Base-by-base conservation (phyloP, 192 early-diverging fungal species). In the Thoreauomyces humboldtii region DNA sequence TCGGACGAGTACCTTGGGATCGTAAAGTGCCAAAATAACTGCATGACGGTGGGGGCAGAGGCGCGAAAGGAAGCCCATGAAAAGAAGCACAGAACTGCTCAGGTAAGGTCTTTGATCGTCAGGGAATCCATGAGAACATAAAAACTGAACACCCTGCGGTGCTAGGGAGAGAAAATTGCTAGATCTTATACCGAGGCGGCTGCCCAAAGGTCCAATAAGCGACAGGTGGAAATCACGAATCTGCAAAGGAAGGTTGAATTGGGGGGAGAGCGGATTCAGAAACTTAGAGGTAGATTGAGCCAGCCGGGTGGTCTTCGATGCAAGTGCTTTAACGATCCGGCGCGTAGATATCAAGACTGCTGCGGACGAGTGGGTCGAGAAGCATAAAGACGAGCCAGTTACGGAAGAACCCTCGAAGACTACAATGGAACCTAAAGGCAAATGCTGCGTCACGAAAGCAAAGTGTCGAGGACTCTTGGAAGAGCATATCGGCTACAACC, bases 1-100 rank as follows among this genome's bases (percentile, higher is more conserved):
- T 88, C 89, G 0, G 95, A 97, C 58, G 96, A 97, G 70, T 87
- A 82, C 64, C 69, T 71, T 48, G 82, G 83, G 0, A 14, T 70
- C 4, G 74, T 80, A 0, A 29, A 65, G 12, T 98, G 96, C 50
- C 83, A 87, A 1, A 85, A 96, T 71, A 69, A 56, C n/a, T 98
- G 96, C 55, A 77, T 73, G 17, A 77, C 87, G 51, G 67, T 85
- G 3, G 90, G 82, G 7, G 70, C 55, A 0, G 46, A 58, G 25
- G 28, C 46, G 14, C 62, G 69, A 35, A 60, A 63, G 63, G 57
- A 65, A 29, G 17, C 50, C 3, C 27, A 52, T 29, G 14, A 29
- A 4, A 52, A 52, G 50, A n/a, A n/a, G n/a, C n/a, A n/a, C n/a
- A n/a, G n/a, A 46, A n/a, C 15, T 0, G 1, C 9, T n/a, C 59